Base-by-base conservation (phyloP, 1,284 basidiomycete species). In the Ustilago curta region DNA sequence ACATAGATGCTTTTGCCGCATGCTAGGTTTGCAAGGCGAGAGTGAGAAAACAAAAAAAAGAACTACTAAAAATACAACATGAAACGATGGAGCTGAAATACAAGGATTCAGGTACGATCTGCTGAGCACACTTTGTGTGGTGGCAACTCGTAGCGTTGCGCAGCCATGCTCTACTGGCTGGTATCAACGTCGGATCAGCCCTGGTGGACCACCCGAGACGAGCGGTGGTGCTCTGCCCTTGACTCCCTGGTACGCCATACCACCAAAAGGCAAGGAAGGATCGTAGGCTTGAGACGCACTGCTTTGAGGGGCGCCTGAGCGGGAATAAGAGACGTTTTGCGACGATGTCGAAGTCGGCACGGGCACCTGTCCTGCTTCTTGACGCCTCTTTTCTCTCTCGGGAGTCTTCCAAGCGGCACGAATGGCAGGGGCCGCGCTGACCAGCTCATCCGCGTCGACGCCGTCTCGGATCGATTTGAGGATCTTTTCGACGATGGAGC, bases 381-480 rank as follows among this genome's bases (percentile, higher is more conserved):
- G 55, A 18, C 74, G 70, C 8, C 21, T 9, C 29, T 54, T 60
- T 27, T 74, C 77, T 11, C 80, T 66, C 40, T 79, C 63, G 16
- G 64, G 23, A 9, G 78, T 68, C 47, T 82, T 82, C 80, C 80
- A 82, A 6, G 80, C 80, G 2, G 76, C 56, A 8, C 78, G 76
- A 25, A 82, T 80, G 8, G 70, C 59, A 9, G 80, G 71, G 1
- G 71, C 78, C 0, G 76, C 70, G 9, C 47, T 67, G 29, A 82
- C 54, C 8, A 82, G 70, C 61, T 79, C 66, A 29, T 83, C 76
- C 29, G 71, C 70, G 11, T 78, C 74, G 1, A 84, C 83, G 8
- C 83, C 83, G 43, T 84, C 83, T 27, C 59, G 61, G 53, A 84
- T 84, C 31, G 77, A 80, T 31, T 69, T 61, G 32, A 84, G 55